These are phyloP conservation scores for Agaricus sinodeliciosus DNA, from an alignment of 768 basidiomycete species.

Conservation along the genomic window DNA sequence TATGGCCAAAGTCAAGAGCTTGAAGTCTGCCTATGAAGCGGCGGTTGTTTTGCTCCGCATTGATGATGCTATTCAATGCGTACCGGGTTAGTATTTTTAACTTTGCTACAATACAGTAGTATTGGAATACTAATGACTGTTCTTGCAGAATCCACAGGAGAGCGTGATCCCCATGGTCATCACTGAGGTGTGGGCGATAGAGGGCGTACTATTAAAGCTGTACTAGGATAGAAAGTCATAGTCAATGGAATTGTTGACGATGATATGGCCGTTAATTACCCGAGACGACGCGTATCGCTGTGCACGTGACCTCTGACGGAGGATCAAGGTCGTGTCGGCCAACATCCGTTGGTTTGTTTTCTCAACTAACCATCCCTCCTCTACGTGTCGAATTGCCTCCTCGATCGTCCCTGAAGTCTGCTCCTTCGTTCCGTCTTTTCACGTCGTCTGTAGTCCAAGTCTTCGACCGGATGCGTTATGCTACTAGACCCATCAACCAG, in stretches of 20 bases:
- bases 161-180: slow-evolving; percentile 63
- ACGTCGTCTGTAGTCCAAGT: slow-evolving; percentile 2
- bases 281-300: slow-evolving; percentile 5
- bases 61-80: slow-evolving; percentile 91
- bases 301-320: slow-evolving; percentile 8
- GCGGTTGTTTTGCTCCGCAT: slow-evolving; percentile 92
- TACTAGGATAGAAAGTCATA: slow-evolving; percentile 5
- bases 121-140: background rate
- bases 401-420: background rate
- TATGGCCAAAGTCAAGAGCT: slow-evolving; percentile 92
- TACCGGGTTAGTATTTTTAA: slow-evolving; percentile 55
- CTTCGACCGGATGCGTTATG: slow-evolving; percentile 28
- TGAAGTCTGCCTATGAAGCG: slow-evolving; percentile 96
- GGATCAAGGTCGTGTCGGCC: slow-evolving; percentile 8
- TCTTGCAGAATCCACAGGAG: slow-evolving; percentile 58
- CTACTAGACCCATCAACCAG: slow-evolving; percentile 42
- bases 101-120: background rate
- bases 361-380: background rate
- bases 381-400: slow-evolving; percentile 6
- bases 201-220: slow-evolving; percentile 6
- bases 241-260: background rate
- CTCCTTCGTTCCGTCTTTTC: slow-evolving; percentile 25
- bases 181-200: slow-evolving; percentile 35
- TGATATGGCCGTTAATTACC: background rate
- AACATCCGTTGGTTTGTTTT: slow-evolving; percentile 6